These are phyloP conservation scores for Grifola frondosa DNA, from an alignment of 1,284 basidiomycete genomes.

Conservation along the genomic window DNA sequence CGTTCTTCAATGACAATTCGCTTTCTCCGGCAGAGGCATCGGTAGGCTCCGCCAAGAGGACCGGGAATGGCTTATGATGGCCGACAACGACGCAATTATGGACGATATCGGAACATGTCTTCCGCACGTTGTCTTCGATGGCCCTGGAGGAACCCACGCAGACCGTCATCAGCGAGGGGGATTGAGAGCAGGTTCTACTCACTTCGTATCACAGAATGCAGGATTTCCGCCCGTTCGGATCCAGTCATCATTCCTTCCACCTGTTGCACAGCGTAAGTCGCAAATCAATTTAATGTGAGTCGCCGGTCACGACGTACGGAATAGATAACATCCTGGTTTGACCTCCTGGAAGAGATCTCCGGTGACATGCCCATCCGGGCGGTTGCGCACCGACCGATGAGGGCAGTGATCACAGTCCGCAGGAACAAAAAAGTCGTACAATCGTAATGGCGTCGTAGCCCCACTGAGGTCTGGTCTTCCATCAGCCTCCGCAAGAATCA, in stretches of 20 bases:
- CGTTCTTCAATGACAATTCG: slow-evolving; percentile 9
- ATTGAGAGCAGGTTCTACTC: neutral
- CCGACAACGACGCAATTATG: slow-evolving; percentile 25
- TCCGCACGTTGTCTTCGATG: slow-evolving; percentile 25
- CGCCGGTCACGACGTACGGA: slow-evolving; percentile 19
- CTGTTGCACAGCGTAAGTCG: slow-evolving; percentile 3
- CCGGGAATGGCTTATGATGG: slow-evolving; percentile 19
- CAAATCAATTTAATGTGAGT: no score
- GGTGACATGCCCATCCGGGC: slow-evolving; percentile 29
- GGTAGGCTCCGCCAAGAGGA: slow-evolving; percentile 25
- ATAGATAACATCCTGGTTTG: slow-evolving; percentile 24
- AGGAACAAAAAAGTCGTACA: slow-evolving; percentile 29
- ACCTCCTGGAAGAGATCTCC: slow-evolving; percentile 33
- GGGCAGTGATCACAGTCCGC: slow-evolving; percentile 27
- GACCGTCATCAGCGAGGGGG: neutral
- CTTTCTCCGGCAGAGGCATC: neutral
- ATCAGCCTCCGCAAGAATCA: slow-evolving; percentile 15
- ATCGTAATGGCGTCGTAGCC: neutral
- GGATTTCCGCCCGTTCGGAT: slow-evolving; percentile 24
- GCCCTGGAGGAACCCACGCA: slow-evolving; percentile 11
- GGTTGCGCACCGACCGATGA: slow-evolving; percentile 25
- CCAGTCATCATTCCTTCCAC: slow-evolving; percentile 30
- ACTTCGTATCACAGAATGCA: slow-evolving; percentile 31
- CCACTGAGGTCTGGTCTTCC: neutral
- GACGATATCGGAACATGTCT: slow-evolving; percentile 21